phyloP scores from a whole-genome alignment of 768 basidiomycete species.

The Kondoa malvinella region DNA sequence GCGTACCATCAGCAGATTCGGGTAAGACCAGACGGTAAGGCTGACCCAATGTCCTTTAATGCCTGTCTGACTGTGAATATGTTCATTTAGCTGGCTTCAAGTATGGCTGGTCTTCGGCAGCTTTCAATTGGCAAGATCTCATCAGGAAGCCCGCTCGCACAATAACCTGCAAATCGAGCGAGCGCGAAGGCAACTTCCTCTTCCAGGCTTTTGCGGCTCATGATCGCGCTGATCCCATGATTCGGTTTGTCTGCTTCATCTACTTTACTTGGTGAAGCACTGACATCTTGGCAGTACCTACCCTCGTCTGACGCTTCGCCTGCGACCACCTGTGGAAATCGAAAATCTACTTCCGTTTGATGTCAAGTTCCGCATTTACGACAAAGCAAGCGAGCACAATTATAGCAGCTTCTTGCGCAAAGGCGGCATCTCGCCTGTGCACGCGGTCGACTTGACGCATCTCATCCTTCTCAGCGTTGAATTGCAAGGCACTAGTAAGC shows the following conservation, averaged over 20 bases:
- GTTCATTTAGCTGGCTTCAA: constrained; percentile 59
- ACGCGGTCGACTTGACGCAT: constrained; percentile 81
- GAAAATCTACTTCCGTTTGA: constrained; percentile 92
- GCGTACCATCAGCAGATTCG: constrained; percentile 65
- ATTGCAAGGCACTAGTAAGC: constrained; percentile 71
- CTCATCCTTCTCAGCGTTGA: constrained; percentile 70
- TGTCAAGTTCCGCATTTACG: constrained; percentile 86
- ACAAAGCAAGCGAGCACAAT: constrained; percentile 84
- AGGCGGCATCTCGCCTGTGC: constrained; percentile 89
- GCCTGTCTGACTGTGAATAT: constrained; percentile 29
- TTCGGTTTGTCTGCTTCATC: constrained; percentile 38
- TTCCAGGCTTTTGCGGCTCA: constrained; percentile 82
- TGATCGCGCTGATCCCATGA: constrained; percentile 43
- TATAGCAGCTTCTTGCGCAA: constrained; percentile 84
- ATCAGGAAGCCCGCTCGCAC: constrained; percentile 50
- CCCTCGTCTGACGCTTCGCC: constrained; percentile 65
- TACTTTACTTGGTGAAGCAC: constrained; percentile 1
- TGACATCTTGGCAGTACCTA: constrained; percentile 43
- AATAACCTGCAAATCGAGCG: constrained; percentile 63
- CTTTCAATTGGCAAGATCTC: constrained; percentile 71
- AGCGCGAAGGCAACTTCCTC: constrained; percentile 72
- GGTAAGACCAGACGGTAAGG: constrained; percentile 79
- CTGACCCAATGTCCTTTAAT: not conserved
- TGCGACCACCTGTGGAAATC: constrained; percentile 83
- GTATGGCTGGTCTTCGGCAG: constrained; percentile 75